A percentile compares a stretch with the other conserved stretches of the same genome.
Conservation (phyloP, 768 basidiomycete genomes). For the Gautieria morchelliformis region DNA sequence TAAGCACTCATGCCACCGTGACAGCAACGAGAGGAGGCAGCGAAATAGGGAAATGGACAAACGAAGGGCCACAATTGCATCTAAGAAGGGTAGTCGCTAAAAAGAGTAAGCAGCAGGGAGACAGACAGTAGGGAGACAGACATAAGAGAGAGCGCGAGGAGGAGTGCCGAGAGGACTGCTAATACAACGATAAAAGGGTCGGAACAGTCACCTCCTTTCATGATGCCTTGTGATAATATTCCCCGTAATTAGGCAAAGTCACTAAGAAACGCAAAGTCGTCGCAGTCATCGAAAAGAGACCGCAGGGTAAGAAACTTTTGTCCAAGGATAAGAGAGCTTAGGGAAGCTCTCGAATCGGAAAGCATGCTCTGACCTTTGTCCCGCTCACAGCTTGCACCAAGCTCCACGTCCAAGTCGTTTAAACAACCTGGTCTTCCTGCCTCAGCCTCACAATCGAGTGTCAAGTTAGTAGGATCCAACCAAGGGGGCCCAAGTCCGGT, state of each 20-base stretch:
- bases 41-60: slow-evolving; percentile 73
- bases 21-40: slow-evolving; percentile 81
- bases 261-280: slow-evolving; percentile 62
- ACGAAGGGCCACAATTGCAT: slow-evolving; percentile 51
- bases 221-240: neutral
- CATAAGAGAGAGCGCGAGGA: slow-evolving; percentile 80
- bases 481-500: neutral
- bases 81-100: slow-evolving; percentile 74
- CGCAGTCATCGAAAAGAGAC: slow-evolving; percentile 45
- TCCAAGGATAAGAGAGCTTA: slow-evolving; percentile 42
- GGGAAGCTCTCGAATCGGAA: slow-evolving; percentile 20
- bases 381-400: slow-evolving; percentile 7
- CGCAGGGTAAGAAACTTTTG: slow-evolving; percentile 41
- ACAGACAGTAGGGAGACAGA: slow-evolving; percentile 64
- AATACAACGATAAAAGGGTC: slow-evolving; percentile 55
- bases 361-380: slow-evolving; percentile 15
- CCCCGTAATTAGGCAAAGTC: slow-evolving; percentile 28
- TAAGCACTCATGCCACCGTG: neutral
- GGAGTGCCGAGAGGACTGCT: slow-evolving; percentile 55
- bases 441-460: slow-evolving; percentile 1
- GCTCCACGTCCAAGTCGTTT: slow-evolving; percentile 7
- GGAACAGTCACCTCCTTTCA: neutral
- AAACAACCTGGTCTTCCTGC: slow-evolving; percentile 8
- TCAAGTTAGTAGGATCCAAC: slow-evolving; percentile 5
- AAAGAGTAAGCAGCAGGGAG: slow-evolving; percentile 60